A percentile compares a stretch with the other conserved stretches of the same genome.
These are phyloP conservation scores for Coemansia furcata DNA, from an alignment of 192 early-diverging fungal genomes.

Conservation along the genomic window DNA sequence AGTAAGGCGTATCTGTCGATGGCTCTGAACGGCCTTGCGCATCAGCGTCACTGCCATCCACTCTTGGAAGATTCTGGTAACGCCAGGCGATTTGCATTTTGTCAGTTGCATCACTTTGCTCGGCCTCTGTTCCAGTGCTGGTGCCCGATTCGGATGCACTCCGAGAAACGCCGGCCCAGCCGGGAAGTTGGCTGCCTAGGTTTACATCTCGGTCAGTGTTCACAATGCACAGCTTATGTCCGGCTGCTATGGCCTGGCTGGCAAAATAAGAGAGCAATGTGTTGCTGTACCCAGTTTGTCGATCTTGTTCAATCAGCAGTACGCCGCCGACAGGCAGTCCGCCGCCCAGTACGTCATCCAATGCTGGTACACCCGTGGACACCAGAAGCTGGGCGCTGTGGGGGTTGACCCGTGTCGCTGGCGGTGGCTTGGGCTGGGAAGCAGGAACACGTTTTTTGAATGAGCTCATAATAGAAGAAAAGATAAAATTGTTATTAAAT, in stretches of 20 bases:
- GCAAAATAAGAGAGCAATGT: constrained; percentile 80
- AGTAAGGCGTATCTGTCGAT: constrained; percentile 58
- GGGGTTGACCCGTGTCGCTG: constrained; percentile 70
- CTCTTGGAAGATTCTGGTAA: constrained; percentile 75
- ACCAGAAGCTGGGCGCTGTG: constrained; percentile 75
- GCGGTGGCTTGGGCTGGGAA: constrained; percentile 60
- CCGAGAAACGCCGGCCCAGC: constrained; percentile 35
- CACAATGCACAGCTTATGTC: constrained; percentile 68
- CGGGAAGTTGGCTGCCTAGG: constrained; percentile 55
- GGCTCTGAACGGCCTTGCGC: not conserved
- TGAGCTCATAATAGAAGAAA: constrained; percentile 32
- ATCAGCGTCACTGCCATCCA: constrained; percentile 10
- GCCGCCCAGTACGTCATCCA: constrained; percentile 87
- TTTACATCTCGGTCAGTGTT: constrained; percentile 64
- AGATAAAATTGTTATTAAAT: not conserved
- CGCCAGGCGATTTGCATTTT: constrained; percentile 92
- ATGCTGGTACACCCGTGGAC: constrained; percentile 78
- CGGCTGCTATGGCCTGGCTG: constrained; percentile 77
- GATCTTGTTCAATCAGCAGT: constrained; percentile 76
- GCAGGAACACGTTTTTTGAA: constrained; percentile 58
- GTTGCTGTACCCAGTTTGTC: constrained; percentile 75
- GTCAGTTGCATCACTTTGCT: constrained; percentile 45
- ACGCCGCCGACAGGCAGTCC: constrained; percentile 82
- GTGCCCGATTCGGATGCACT: not conserved
- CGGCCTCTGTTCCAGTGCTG: constrained; percentile 9